A percentile compares a stretch with the other conserved stretches of the same genome.
Conservation (phyloP, 306 rosid species). For the Vigna radiata region DNA sequence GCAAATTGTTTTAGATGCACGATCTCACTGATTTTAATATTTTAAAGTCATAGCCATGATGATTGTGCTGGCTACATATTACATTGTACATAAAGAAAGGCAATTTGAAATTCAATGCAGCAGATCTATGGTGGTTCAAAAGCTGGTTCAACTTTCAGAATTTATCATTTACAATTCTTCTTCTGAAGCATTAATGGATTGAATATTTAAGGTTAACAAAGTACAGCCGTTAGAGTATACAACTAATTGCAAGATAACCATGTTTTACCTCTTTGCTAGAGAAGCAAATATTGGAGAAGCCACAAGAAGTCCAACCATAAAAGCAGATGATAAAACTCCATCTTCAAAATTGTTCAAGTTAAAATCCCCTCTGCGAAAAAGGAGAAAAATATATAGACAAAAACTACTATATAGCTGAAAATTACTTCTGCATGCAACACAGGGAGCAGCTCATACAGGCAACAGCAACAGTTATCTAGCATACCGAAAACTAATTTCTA, state of each 20-base stretch:
- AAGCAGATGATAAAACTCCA: slow-evolving; percentile 73
- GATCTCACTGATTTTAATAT: neutral
- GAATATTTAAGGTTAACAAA: slow-evolving; percentile 20
- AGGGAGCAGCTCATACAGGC: neutral
- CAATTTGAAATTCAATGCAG: too few species aligned
- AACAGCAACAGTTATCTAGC: slow-evolving; percentile 11
- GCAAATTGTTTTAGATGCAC: neutral
- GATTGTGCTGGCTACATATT: neutral
- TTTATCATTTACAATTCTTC: slow-evolving; percentile 17
- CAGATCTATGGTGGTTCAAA: neutral
- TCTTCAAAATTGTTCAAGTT: slow-evolving; percentile 72
- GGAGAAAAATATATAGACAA: slow-evolving; percentile 11
- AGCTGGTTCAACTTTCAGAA: slow-evolving; percentile 22
- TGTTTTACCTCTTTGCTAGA: slow-evolving; percentile 61
- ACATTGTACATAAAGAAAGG: neutral
- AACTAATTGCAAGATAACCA: slow-evolving; percentile 4
- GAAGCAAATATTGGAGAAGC: slow-evolving; percentile 78
- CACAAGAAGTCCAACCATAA: slow-evolving; percentile 78
- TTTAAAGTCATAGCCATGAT: slow-evolving; percentile 17
- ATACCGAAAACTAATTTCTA: slow-evolving; percentile 17
- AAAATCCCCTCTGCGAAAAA: slow-evolving; percentile 62
- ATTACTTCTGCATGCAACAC: slow-evolving; percentile 19
- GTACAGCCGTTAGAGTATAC: neutral
- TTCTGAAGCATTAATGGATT: slow-evolving; percentile 15
- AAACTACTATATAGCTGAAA: slow-evolving; percentile 19